These are phyloP conservation scores for Paecilomyces formosus DNA, from an alignment of 2,329 filamentous ascomycete species.

Conservation along the genomic window DNA sequence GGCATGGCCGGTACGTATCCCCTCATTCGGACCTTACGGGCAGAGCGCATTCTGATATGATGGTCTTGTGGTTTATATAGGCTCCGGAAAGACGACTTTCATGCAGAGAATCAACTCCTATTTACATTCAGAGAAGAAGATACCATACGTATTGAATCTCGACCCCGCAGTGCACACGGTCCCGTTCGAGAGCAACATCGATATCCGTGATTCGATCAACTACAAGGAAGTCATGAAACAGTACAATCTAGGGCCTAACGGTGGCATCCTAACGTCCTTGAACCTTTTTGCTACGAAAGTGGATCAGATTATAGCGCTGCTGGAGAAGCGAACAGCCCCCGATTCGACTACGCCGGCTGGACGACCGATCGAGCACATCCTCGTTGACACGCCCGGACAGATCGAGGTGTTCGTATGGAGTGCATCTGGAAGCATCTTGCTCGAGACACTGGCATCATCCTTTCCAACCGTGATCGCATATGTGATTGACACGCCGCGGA, in stretches of 20 bases:
- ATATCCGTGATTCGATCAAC: conserved; percentile 97
- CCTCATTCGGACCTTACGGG: neutral
- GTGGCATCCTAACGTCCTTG: conserved; percentile 87
- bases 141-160: conserved; percentile 94
- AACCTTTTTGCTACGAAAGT: conserved; percentile 98
- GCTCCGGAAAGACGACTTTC: conserved; percentile 98
- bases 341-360: conserved; percentile 36
- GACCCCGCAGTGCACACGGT: conserved; percentile 90
- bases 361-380: conserved; percentile 68
- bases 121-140: conserved; percentile 69
- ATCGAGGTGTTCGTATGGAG: conserved; percentile 99
- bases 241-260: conserved; percentile 95
- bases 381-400: conserved; percentile 93
- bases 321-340: conserved; percentile 78
- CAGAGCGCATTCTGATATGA: neutral
- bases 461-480: conserved; percentile 98
- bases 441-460: conserved; percentile 84
- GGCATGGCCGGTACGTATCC: conserved; percentile 75
- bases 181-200: conserved; percentile 95
- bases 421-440: conserved; percentile 84
- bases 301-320: conserved; percentile 80
- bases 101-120: conserved; percentile 97
- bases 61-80: conserved; percentile 31
- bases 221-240: conserved; percentile 99
- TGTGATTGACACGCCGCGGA: conserved; percentile 92